A percentile compares a stretch with the other conserved stretches of the same genome.
Conservation (phyloP, 768 basidiomycete species). For the Fomitopsis serialis region DNA sequence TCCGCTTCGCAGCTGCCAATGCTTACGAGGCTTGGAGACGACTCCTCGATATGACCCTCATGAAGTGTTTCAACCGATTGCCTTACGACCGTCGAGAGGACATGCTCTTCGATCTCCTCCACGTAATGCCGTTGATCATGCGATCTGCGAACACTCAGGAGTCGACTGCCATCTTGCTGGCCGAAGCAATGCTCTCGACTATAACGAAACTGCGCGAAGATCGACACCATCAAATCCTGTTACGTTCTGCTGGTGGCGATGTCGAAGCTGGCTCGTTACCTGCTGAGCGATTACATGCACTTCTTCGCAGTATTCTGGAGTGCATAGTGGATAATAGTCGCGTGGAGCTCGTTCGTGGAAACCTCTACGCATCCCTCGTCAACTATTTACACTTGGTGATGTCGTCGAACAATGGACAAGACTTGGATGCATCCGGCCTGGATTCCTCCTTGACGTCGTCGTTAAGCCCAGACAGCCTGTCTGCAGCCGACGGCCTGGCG, state of each 20-base stretch:
- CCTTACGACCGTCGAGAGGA: slow-evolving; percentile 81
- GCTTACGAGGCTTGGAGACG: slow-evolving; percentile 84
- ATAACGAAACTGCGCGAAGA: slow-evolving; percentile 90
- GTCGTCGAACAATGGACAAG: slow-evolving; percentile 11
- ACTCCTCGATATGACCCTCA: slow-evolving; percentile 77
- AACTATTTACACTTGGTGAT: slow-evolving; percentile 82
- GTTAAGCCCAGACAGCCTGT: slow-evolving; percentile 4
- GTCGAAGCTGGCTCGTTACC: slow-evolving; percentile 66
- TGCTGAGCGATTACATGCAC: slow-evolving; percentile 68
- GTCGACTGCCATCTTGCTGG: slow-evolving; percentile 73
- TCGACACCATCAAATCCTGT: slow-evolving; percentile 58
- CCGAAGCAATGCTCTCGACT: slow-evolving; percentile 74
- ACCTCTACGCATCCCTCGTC: slow-evolving; percentile 87
- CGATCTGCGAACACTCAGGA: slow-evolving; percentile 61
- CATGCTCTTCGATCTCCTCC: slow-evolving; percentile 86
- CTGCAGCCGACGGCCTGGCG: not conserved
- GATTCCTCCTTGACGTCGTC: slow-evolving; percentile 22
- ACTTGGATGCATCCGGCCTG: not conserved
- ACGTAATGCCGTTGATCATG: slow-evolving; percentile 69
- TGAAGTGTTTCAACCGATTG: slow-evolving; percentile 80
- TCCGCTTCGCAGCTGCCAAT: slow-evolving; percentile 61
- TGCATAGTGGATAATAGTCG: slow-evolving; percentile 72
- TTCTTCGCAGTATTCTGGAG: slow-evolving; percentile 71
- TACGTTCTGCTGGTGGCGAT: slow-evolving; percentile 62
- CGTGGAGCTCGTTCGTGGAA: slow-evolving; percentile 84